Evolutionary conservation across 164 flowering plant genomes (phyloP).

Genomic region (Pachysandra terminalis): DNA sequence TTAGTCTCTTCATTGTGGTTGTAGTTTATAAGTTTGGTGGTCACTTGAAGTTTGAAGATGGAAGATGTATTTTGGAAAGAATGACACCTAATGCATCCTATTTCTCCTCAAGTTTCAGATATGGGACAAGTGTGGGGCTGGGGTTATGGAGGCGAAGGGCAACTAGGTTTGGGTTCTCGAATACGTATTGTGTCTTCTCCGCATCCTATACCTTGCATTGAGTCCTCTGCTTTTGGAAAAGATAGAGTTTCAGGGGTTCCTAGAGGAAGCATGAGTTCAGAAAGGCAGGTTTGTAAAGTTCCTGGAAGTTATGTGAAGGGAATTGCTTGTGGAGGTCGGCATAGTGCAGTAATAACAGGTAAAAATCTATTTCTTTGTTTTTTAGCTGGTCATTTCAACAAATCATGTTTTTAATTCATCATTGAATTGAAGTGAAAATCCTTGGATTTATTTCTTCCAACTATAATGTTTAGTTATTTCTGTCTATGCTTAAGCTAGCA

Average conservation of each 20-base stretch:
- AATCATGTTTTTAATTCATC: too few species aligned
- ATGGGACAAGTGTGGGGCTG: constrained; percentile 98
- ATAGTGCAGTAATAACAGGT: constrained; percentile 96
- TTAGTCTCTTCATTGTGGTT: constrained; percentile 1
- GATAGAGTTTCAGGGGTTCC: constrained; percentile 48
- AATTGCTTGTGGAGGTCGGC: constrained; percentile 98
- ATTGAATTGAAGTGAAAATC: too few species aligned
- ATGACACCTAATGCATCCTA: constrained; percentile 25
- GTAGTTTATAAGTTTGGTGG: not conserved
- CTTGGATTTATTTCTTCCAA: too few species aligned
- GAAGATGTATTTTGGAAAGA: constrained; percentile 13
- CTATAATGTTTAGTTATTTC: too few species aligned
- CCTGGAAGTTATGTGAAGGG: constrained; percentile 83
- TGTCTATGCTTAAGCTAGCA: too few species aligned
- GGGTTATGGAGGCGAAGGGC: too few species aligned
- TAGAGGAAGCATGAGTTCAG: constrained; percentile 51
- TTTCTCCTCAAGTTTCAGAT: constrained; percentile 66
- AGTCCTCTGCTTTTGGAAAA: constrained; percentile 43
- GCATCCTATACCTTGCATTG: constrained; percentile 82
- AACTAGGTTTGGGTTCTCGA: constrained; percentile 92
- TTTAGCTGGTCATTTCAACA: too few species aligned
- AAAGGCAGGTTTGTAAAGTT: constrained; percentile 36
- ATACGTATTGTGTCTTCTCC: constrained; percentile 95
- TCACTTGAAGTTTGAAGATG: constrained; percentile 12
- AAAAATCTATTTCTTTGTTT: constrained; percentile 5